Percentiles rank a stretch among this genome's conserved stretches.
Conservation (phyloP, 352 stramenopile genomes). For the Peronosclerospora sorghi region DNA sequence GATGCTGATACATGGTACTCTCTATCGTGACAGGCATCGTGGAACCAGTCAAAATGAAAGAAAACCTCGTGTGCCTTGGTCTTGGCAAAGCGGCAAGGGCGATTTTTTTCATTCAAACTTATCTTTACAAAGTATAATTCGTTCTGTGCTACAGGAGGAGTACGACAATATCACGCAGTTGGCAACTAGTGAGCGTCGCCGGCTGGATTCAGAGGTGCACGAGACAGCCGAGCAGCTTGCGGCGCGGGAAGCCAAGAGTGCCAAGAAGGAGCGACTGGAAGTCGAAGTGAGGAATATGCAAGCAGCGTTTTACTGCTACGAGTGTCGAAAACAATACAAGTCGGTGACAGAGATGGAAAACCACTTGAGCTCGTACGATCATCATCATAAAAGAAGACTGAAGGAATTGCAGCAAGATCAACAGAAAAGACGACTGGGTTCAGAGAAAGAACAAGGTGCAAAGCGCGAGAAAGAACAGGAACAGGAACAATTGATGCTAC, state of each 20-base stretch:
- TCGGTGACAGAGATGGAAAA: slow-evolving; percentile 61
- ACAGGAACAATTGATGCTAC: slow-evolving; percentile 23
- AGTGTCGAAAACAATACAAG: slow-evolving; percentile 64
- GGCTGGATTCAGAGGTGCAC: slow-evolving; percentile 32
- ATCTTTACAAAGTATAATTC: background rate
- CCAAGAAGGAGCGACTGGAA: slow-evolving; percentile 16
- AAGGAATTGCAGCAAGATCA: slow-evolving; percentile 20
- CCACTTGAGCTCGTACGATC: slow-evolving; percentile 65
- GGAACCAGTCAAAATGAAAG: slow-evolving; percentile 47
- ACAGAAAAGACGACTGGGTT: slow-evolving; percentile 15
- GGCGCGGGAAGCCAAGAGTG: slow-evolving; percentile 18
- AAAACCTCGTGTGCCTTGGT: slow-evolving; percentile 43
- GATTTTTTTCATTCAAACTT: background rate
- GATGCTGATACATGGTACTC: background rate
- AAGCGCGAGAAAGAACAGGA: slow-evolving; percentile 32
- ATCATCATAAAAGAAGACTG: slow-evolving; percentile 54
- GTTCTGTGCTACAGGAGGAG: slow-evolving; percentile 25
- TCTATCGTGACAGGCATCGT: slow-evolving; percentile 30
- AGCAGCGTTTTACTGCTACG: slow-evolving; percentile 39
- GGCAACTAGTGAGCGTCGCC: slow-evolving; percentile 40
- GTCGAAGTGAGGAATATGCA: slow-evolving; percentile 32
- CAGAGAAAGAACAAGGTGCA: slow-evolving; percentile 6
- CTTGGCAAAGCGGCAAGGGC: slow-evolving; percentile 40
- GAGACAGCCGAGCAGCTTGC: slow-evolving; percentile 31
- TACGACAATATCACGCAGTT: slow-evolving; percentile 41